Evolutionary conservation across 805 yeast species (phyloP).

Genomic region (Cyberlindnera amylophila): DNA sequence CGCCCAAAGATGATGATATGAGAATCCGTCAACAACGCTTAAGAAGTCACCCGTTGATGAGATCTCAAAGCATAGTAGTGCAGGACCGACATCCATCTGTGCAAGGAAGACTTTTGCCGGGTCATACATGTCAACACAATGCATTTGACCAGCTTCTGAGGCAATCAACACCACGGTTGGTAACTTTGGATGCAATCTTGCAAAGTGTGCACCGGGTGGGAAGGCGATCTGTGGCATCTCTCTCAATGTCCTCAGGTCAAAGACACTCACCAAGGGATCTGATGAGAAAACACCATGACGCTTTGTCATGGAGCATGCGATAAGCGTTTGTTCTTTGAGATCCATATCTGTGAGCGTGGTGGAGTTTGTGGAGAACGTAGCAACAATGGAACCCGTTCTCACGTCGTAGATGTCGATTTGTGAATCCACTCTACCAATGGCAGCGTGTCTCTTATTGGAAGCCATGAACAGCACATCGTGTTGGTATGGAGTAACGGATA

Average conservation of each 20-base stretch:
- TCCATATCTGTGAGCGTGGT: slow-evolving; percentile 62
- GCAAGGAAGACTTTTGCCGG: slow-evolving; percentile 64
- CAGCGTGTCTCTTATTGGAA: slow-evolving; percentile 48
- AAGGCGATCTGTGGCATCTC: slow-evolving; percentile 79
- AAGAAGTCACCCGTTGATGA: slow-evolving; percentile 70
- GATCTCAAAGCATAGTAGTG: slow-evolving; percentile 30
- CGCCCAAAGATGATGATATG: slow-evolving; percentile 58
- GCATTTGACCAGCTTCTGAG: slow-evolving; percentile 76
- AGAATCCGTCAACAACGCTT: slow-evolving; percentile 55
- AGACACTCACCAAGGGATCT: slow-evolving; percentile 82
- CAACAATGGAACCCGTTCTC: slow-evolving; percentile 41
- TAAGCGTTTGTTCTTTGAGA: slow-evolving; percentile 58
- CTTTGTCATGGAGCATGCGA: slow-evolving; percentile 78
- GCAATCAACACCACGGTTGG: slow-evolving; percentile 75
- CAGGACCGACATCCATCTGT: slow-evolving; percentile 55
- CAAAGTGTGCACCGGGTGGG: slow-evolving; percentile 85
- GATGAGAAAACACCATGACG: slow-evolving; percentile 53
- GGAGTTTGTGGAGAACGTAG: slow-evolving; percentile 56
- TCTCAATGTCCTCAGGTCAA: slow-evolving; percentile 70
- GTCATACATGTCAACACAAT: slow-evolving; percentile 77
- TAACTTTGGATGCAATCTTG: slow-evolving; percentile 79
- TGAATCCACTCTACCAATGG: slow-evolving; percentile 59
- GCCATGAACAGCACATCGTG: slow-evolving; percentile 46
- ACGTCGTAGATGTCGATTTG: slow-evolving; percentile 64
- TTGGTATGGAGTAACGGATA: slow-evolving; percentile 37